A percentile compares a stretch with the other conserved stretches of the same genome.
Conservation (phyloP, 148 eudicot genomes). For the Pharnaceum exiguum region DNA sequence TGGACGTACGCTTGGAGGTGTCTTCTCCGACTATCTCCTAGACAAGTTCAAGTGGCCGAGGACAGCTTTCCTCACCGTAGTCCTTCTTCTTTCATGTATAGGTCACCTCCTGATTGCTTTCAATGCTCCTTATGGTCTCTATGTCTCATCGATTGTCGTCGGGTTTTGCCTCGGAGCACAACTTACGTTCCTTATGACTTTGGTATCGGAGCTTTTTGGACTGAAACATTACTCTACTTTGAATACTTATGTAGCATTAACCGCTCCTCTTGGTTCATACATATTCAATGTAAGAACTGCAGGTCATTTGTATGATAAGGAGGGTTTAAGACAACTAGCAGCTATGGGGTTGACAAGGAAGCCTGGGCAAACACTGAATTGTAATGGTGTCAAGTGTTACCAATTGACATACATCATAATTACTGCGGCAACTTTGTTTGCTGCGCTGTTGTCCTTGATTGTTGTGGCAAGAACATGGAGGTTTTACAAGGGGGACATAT, state of each 20-base stretch:
- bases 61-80: constrained; percentile 20
- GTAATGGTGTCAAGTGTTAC: constrained; percentile 23
- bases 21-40: constrained; percentile 23
- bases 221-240: constrained; percentile 29
- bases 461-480: constrained; percentile 25
- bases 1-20: constrained; percentile 26
- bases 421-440: constrained; percentile 13
- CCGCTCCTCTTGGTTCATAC: constrained; percentile 25
- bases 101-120: constrained; percentile 30
- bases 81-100: constrained; percentile 22
- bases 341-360: constrained; percentile 20
- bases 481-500: constrained; percentile 26
- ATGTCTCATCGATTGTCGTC: constrained; percentile 19
- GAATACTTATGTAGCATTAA: constrained; percentile 27
- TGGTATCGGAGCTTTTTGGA: constrained; percentile 28
- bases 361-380: constrained; percentile 19
- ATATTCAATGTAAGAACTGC: constrained; percentile 24
- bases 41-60: constrained; percentile 27
- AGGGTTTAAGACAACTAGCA: constrained; percentile 18
- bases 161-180: constrained; percentile 30
- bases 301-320: constrained; percentile 26
- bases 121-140: constrained; percentile 24
- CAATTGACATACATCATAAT: constrained; percentile 26
- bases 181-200: constrained; percentile 21
- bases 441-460: constrained; percentile 20